Conservation (phyloP, 768 basidiomycete species). For the Suillus subalutaceus region DNA sequence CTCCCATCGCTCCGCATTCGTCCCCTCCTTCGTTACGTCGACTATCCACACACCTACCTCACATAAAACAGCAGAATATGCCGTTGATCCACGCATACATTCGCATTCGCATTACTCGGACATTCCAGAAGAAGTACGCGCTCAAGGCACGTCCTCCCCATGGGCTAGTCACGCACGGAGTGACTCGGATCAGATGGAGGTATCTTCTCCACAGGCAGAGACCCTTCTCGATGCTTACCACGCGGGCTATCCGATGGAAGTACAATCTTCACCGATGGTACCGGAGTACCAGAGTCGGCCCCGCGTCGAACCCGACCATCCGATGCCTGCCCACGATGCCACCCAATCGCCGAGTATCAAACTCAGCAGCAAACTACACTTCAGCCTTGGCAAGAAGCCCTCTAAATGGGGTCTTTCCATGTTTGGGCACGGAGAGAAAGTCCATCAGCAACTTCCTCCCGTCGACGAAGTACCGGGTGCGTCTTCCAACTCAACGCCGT, state of each 20-base stretch:
- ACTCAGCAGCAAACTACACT: constrained; percentile 57
- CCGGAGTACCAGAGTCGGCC: constrained; percentile 54
- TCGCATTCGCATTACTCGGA: constrained; percentile 38
- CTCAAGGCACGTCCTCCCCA: constrained; percentile 18
- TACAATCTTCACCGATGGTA: constrained; percentile 51
- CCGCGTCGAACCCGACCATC: constrained; percentile 40
- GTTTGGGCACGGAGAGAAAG: constrained; percentile 75
- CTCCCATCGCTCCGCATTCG: constrained; percentile 58
- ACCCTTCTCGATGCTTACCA: constrained; percentile 41
- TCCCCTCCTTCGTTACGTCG: constrained; percentile 41
- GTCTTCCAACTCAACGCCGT: constrained; percentile 52
- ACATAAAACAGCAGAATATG: constrained; percentile 38
- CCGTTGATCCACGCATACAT: constrained; percentile 35
- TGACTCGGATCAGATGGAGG: constrained; percentile 55
- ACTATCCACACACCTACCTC: constrained; percentile 33
- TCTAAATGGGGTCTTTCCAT: constrained; percentile 67
- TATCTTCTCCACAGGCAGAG: constrained; percentile 52
- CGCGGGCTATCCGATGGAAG: constrained; percentile 51
- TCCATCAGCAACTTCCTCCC: constrained; percentile 65
- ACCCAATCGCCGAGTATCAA: constrained; percentile 50
- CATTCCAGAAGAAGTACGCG: constrained; percentile 32
- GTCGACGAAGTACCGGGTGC: constrained; percentile 67
- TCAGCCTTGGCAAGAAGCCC: constrained; percentile 71
- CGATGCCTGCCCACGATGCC: constrained; percentile 38
- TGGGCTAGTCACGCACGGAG: constrained; percentile 36